Conservation (phyloP, 2,329 filamentous ascomycete genomes). For the Cercospora zeae-maydis region DNA sequence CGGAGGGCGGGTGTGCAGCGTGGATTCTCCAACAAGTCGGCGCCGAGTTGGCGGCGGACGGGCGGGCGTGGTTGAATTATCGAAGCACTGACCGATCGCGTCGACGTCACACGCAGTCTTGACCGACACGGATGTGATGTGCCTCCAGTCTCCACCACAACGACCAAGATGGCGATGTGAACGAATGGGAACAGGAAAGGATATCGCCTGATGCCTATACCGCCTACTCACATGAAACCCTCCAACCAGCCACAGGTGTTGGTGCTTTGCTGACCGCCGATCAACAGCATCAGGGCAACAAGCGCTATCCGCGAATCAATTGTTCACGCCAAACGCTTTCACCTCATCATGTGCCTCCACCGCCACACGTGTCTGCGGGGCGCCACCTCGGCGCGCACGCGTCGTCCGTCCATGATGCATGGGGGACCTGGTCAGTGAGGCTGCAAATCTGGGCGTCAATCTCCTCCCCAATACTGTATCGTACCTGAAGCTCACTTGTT, state of each 20-base stretch:
- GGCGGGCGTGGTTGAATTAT: too few relatives aligned
- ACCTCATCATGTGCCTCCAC: neutral
- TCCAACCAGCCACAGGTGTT: neutral
- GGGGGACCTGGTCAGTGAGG: neutral
- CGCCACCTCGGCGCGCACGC: constrained; percentile 2
- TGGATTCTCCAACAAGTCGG: too few relatives aligned
- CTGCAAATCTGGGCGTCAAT: neutral
- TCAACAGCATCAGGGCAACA: neutral
- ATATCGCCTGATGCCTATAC: too few relatives aligned
- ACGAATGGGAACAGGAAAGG: neutral
- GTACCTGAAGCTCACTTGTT: too few relatives aligned
- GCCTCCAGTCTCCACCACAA: neutral
- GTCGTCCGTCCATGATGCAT: too few relatives aligned
- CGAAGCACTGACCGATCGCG: neutral
- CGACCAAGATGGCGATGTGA: neutral
- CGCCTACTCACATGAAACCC: neutral
- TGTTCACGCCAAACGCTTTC: neutral
- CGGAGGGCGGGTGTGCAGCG: too few relatives aligned
- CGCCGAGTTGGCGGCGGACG: neutral
- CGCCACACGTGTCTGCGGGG: neutral
- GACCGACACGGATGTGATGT: too few relatives aligned
- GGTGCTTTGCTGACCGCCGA: neutral
- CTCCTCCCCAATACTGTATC: too few relatives aligned
- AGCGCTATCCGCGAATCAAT: constrained; percentile 5
- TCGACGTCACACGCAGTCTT: neutral